Percentiles rank a stretch among this genome's conserved stretches.
phyloP scores from a whole-genome alignment of 2,329 filamentous ascomycete genomes.

The Venturia oleaginea region DNA sequence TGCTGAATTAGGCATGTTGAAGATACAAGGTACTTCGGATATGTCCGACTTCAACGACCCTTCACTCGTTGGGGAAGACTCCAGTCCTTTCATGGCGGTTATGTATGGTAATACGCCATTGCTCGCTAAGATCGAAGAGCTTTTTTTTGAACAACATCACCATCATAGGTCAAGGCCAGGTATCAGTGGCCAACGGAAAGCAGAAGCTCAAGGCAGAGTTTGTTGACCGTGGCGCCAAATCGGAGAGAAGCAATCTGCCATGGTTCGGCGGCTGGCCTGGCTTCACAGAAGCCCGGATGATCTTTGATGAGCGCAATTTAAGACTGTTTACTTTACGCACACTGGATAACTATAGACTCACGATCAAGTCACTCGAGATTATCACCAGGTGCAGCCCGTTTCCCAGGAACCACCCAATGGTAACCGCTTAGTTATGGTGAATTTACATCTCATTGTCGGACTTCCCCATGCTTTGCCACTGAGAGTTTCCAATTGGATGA shows the following conservation, averaged over 20 bases:
- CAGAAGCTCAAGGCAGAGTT: not conserved
- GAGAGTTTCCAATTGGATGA: too few species aligned
- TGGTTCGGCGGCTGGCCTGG: not conserved
- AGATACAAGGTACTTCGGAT: not conserved
- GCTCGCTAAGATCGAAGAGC: not conserved
- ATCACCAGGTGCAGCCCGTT: too few species aligned
- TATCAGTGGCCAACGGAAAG: not conserved
- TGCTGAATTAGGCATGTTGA: not conserved
- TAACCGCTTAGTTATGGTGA: too few species aligned
- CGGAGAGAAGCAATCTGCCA: not conserved
- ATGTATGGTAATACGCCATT: not conserved
- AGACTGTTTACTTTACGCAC: too few species aligned
- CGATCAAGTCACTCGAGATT: too few species aligned
- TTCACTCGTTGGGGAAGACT: not conserved
- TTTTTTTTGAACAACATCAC: not conserved
- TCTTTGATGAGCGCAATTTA: not conserved
- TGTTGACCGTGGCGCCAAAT: not conserved
- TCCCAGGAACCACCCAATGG: too few species aligned
- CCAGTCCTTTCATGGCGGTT: not conserved
- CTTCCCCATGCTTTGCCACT: too few species aligned
- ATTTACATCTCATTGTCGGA: too few species aligned
- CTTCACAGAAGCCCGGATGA: not conserved
- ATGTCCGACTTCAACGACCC: not conserved
- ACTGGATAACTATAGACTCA: too few species aligned
- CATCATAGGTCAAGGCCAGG: not conserved